Percentiles rank a stretch among this genome's conserved stretches.
These are phyloP conservation scores for Neopestalotiopsis sp. DNA, from an alignment of 2,329 filamentous ascomycete genomes.

Conservation along the genomic window DNA sequence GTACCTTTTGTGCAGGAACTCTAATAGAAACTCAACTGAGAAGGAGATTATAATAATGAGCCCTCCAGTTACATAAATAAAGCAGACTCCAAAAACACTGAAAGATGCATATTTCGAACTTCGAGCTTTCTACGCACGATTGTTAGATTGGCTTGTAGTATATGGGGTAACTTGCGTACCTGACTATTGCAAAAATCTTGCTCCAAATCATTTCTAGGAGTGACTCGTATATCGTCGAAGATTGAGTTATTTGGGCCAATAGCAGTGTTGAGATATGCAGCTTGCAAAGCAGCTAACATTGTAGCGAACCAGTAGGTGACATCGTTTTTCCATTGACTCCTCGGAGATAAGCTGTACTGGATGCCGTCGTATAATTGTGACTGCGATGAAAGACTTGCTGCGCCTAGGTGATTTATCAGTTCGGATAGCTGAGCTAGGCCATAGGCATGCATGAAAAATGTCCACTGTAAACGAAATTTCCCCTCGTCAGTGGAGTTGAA, in stretches of 20 bases:
- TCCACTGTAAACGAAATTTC: background rate
- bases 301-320: slow-evolving; percentile 9
- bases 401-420: background rate
- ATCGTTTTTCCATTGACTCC: slow-evolving; percentile 11
- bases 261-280: background rate
- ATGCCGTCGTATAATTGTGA: background rate
- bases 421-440: background rate
- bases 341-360: background rate
- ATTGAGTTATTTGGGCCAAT: background rate
- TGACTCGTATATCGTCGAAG: background rate
- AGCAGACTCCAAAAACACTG: slow-evolving; percentile 9
- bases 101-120: slow-evolving; percentile 7
- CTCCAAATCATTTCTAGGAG: background rate
- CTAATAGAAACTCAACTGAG: background rate
- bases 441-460: background rate
- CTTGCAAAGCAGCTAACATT: background rate
- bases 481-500: background rate
- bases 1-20: background rate
- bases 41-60: slow-evolving; percentile 3
- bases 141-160: background rate
- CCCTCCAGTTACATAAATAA: background rate
- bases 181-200: slow-evolving; percentile 11
- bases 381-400: background rate
- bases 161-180: background rate
- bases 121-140: background rate